Percentiles rank a stretch among this genome's conserved stretches.
Evolutionary conservation across 2,329 filamentous ascomycete species (phyloP).

Genomic region (Incumbomyces lentus): DNA sequence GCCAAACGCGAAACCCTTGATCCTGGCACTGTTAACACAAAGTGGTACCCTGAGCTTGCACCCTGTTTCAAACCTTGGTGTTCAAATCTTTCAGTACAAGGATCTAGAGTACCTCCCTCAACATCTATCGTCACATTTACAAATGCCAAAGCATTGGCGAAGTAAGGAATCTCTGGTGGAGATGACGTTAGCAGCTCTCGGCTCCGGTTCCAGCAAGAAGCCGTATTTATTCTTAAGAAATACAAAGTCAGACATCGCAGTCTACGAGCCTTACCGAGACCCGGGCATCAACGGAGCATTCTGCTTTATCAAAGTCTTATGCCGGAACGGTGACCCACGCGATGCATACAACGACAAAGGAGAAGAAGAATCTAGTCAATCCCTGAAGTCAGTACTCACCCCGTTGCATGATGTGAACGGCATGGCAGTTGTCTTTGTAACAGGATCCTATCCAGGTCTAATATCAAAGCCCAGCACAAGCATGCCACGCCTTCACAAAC

Average conservation of each 20-base stretch:
- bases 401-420: slow-evolving; percentile 50
- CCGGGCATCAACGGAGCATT: slow-evolving; percentile 33
- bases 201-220: slow-evolving; percentile 57
- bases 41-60: slow-evolving; percentile 62
- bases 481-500: slow-evolving; percentile 60
- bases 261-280: slow-evolving; percentile 69
- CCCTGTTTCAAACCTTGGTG: slow-evolving; percentile 60
- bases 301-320: slow-evolving; percentile 63
- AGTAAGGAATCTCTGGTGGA: slow-evolving; percentile 66
- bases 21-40: slow-evolving; percentile 67
- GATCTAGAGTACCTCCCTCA: slow-evolving; percentile 69
- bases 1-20: slow-evolving; percentile 28
- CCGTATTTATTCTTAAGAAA: slow-evolving; percentile 79
- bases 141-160: slow-evolving; percentile 55
- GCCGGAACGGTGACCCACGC: slow-evolving; percentile 48
- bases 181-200: slow-evolving; percentile 73
- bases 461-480: slow-evolving; percentile 73
- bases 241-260: slow-evolving; percentile 66
- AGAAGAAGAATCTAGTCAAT: slow-evolving; percentile 28
- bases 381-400: slow-evolving; percentile 28
- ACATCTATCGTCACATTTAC: slow-evolving; percentile 60
- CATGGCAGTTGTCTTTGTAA: slow-evolving; percentile 72
- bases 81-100: slow-evolving; percentile 63
- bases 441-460: slow-evolving; percentile 69
- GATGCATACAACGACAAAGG: slow-evolving; percentile 29